Percentiles rank a stretch among this genome's conserved stretches.
Conservation (phyloP, 306 rosid species). For the Medicago lupulina region DNA sequence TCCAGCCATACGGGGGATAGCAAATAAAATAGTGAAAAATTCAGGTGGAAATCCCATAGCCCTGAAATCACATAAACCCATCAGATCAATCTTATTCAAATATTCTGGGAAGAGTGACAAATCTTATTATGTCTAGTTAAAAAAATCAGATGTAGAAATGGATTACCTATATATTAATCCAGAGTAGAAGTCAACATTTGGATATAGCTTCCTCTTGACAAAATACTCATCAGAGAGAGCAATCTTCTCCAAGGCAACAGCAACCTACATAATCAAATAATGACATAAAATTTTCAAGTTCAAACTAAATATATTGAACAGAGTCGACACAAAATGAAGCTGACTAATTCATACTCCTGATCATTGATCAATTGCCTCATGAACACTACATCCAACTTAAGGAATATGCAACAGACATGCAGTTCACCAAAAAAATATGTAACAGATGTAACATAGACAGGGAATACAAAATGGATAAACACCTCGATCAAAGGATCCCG, state of each 20-base stretch:
- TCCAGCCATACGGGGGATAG: conserved; percentile 97
- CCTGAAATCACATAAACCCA: conserved; percentile 57
- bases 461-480: conserved; percentile 28
- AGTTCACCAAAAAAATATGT: neutral
- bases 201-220: conserved; percentile 86
- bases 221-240: conserved; percentile 90
- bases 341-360: neutral
- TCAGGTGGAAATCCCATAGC: conserved; percentile 95
- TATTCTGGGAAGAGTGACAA: conserved; percentile 7
- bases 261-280: conserved; percentile 62
- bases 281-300: conserved; percentile 37
- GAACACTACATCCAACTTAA: conserved; percentile 17
- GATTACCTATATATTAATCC: conserved; percentile 86
- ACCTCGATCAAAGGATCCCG: conserved; percentile 96
- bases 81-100: conserved; percentile 17
- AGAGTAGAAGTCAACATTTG: conserved; percentile 96
- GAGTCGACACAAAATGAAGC: neutral
- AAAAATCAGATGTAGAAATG: conserved; percentile 11
- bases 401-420: conserved; percentile 21
- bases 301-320: conserved; percentile 22
- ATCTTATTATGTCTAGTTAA: neutral
- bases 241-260: conserved; percentile 89
- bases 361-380: neutral
- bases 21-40: conserved; percentile 83
- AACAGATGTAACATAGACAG: conserved; percentile 15